Evolutionary conservation across 2,329 filamentous ascomycete species (phyloP).

Genomic region (Rutstroemia sp.): DNA sequence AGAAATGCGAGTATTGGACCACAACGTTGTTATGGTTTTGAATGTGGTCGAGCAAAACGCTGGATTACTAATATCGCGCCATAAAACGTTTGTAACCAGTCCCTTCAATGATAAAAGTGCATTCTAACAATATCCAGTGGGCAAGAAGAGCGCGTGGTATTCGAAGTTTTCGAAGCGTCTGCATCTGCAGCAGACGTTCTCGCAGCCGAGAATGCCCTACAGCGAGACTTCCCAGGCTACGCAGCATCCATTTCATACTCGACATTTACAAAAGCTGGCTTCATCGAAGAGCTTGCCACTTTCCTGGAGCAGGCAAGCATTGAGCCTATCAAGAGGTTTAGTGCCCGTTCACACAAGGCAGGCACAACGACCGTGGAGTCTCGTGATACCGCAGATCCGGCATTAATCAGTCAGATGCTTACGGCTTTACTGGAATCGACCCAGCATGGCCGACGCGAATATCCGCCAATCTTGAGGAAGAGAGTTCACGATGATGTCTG

Average conservation of each 20-base stretch:
- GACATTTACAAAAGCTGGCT: slow-evolving; percentile 33
- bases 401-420: slow-evolving; percentile 51
- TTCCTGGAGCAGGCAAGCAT: slow-evolving; percentile 51
- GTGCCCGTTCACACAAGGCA: slow-evolving; percentile 45
- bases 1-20: slow-evolving; percentile 26
- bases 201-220: slow-evolving; percentile 41
- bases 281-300: slow-evolving; percentile 39
- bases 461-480: slow-evolving; percentile 41
- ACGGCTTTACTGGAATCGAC: slow-evolving; percentile 50
- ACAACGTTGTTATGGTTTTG: slow-evolving; percentile 33
- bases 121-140: background rate
- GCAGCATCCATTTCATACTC: slow-evolving; percentile 39
- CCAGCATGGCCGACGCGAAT: slow-evolving; percentile 34
- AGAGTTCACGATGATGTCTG: slow-evolving; percentile 53
- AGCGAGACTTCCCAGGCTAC: slow-evolving; percentile 52
- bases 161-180: slow-evolving; percentile 57
- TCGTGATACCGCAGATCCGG: slow-evolving; percentile 50
- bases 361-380: slow-evolving; percentile 40
- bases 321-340: slow-evolving; percentile 46
- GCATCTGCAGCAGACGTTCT: slow-evolving; percentile 45
- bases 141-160: slow-evolving; percentile 31
- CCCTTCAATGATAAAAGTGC: slow-evolving; percentile 7
- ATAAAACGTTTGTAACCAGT: background rate
- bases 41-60: slow-evolving; percentile 43
- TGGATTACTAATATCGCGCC: slow-evolving; percentile 35